Conservation (phyloP, 1,284 basidiomycete species). For the Neonothopanus nambi region DNA sequence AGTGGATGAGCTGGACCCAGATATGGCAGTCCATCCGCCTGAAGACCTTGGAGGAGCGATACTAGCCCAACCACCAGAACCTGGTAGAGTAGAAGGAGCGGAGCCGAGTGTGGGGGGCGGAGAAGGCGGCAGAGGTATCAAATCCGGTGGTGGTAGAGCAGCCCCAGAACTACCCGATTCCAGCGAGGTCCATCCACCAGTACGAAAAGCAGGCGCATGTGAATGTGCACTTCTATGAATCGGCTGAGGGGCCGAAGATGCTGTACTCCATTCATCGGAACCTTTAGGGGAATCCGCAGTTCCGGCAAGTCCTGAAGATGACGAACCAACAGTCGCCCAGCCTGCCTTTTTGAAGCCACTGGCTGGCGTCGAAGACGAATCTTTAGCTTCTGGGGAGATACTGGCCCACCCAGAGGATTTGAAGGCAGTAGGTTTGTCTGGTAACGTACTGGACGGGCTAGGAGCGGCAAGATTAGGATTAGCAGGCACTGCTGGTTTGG, state of each 20-base stretch:
- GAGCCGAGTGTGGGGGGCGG: constrained; percentile 6
- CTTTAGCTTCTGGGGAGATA: constrained; percentile 26
- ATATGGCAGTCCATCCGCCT: no score
- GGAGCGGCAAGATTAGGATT: constrained; percentile 20
- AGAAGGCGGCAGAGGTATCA: not conserved
- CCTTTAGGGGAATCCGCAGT: constrained; percentile 19
- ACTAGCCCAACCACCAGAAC: constrained; percentile 24
- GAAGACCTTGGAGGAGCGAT: no score
- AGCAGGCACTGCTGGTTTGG: constrained; percentile 38
- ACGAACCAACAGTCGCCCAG: constrained; percentile 53
- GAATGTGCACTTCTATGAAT: constrained; percentile 7
- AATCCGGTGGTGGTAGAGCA: constrained; percentile 18
- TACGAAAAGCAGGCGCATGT: constrained; percentile 47
- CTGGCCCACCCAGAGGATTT: constrained; percentile 53
- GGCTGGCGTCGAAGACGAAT: constrained; percentile 5
- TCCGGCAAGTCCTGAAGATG: constrained; percentile 11
- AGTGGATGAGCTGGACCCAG: constrained; percentile 19
- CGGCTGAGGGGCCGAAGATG: not conserved
- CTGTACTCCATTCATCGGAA: constrained; percentile 3
- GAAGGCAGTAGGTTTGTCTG: constrained; percentile 30
- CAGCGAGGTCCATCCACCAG: constrained; percentile 63
- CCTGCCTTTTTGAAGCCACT: constrained; percentile 54
- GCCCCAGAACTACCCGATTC: constrained; percentile 36
- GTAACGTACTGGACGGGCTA: constrained; percentile 25
- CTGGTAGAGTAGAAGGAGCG: constrained; percentile 10